phyloP scores from a whole-genome alignment of 2,329 filamentous ascomycete genomes.

The Cordyceps cateniannulata region DNA sequence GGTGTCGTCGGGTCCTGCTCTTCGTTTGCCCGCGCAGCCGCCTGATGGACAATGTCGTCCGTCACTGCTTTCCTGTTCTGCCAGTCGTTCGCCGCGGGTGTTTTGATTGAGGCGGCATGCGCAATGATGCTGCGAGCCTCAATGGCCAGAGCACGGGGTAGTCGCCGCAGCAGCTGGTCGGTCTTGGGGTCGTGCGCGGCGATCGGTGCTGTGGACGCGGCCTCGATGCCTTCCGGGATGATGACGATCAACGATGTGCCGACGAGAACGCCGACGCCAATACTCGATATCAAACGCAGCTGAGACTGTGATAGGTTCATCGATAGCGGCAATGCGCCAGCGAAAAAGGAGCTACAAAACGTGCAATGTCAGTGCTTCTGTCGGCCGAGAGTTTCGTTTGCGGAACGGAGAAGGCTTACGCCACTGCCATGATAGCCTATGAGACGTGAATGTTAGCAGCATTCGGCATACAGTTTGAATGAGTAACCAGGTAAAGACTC shows the following conservation, averaged over 20 bases:
- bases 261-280: slow-evolving; percentile 90
- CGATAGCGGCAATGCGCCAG: slow-evolving; percentile 82
- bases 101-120: not conserved
- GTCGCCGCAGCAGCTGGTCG: slow-evolving; percentile 26
- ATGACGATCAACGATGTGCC: slow-evolving; percentile 95
- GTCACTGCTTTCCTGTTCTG: not conserved
- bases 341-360: slow-evolving; percentile 73
- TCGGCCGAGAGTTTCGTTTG: slow-evolving; percentile 8
- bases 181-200: slow-evolving; percentile 31
- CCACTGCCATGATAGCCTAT: slow-evolving; percentile 52
- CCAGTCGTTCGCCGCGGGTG: not conserved
- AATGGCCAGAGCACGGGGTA: slow-evolving; percentile 24
- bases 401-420: slow-evolving; percentile 35
- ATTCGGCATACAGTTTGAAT: not conserved
- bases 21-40: slow-evolving; percentile 14
- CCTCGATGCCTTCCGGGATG: slow-evolving; percentile 93
- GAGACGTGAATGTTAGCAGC: slow-evolving; percentile 1
- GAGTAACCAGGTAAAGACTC: slow-evolving; percentile 18
- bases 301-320: slow-evolving; percentile 83
- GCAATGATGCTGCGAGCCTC: slow-evolving; percentile 20
- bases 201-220: slow-evolving; percentile 59
- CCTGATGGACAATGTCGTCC: slow-evolving; percentile 1
- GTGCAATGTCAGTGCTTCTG: slow-evolving; percentile 15
- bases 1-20: slow-evolving; percentile 6
- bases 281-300: slow-evolving; percentile 79